A percentile compares a stretch with the other conserved stretches of the same genome.
Conservation (phyloP, 1,139 yeast species). For the Diutina rugosa region DNA sequence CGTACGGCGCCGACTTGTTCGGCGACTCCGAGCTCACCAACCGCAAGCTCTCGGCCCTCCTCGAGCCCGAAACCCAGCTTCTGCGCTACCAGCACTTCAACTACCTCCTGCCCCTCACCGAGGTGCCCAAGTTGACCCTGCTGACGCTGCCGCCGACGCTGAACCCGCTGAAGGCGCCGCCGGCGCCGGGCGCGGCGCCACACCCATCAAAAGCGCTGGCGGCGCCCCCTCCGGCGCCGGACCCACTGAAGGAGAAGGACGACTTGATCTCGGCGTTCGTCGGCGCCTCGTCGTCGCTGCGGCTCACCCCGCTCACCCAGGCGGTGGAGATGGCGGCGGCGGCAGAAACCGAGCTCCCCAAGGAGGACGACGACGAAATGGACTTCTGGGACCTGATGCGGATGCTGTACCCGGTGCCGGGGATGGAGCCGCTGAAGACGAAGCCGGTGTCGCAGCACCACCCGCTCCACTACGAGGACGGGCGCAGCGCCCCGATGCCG, state of each 20-base stretch:
- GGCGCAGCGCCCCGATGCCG: not conserved
- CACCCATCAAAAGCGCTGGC: constrained; percentile 10
- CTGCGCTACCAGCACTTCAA: constrained; percentile 59
- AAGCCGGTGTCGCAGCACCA: not conserved
- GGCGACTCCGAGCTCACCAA: not conserved
- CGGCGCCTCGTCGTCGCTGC: not conserved
- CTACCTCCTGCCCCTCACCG: constrained; percentile 57
- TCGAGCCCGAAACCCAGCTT: constrained; percentile 47
- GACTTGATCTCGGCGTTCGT: not conserved
- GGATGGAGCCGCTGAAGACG: not conserved
- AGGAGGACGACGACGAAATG: constrained; percentile 24
- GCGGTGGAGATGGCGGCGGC: constrained; percentile 32
- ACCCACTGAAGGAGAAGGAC: not conserved
- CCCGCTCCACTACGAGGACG: not conserved
- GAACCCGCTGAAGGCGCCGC: constrained; percentile 5
- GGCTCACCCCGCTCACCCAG: constrained; percentile 27
- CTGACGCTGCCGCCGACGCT: constrained; percentile 30
- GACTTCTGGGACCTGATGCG: constrained; percentile 59
- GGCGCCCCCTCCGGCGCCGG: constrained; percentile 19
- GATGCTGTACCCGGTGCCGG: not conserved
- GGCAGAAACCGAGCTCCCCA: constrained; percentile 13
- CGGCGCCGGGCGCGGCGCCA: constrained; percentile 6
- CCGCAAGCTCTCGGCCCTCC: not conserved
- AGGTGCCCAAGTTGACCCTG: constrained; percentile 56
- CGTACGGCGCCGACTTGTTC: constrained; percentile 1